Base-by-base conservation (phyloP, 2,329 filamentous ascomycete genomes). In the Emergomyces pasteurianus region DNA sequence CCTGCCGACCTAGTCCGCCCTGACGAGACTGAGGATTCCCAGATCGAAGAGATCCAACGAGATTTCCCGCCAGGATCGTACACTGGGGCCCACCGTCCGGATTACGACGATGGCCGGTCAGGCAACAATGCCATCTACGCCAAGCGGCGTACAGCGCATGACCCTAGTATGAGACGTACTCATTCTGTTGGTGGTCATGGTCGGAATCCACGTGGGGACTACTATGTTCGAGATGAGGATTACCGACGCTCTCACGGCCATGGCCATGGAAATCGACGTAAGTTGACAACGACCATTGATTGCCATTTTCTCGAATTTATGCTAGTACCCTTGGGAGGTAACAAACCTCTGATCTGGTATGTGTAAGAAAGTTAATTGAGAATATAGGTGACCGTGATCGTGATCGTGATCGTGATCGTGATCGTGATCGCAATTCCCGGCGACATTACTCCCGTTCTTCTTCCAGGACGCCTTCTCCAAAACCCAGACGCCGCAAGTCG, bases 1-100 rank as follows among this genome's bases (percentile, higher is more conserved):
- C 61, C 62, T 28, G 61, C 58, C 12, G 65, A 65, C 28, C 59
- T 68, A 21, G 50, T 68, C 59, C 67, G 68, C 62, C 68, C 65
- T 26, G 86, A 92, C 71, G 87, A 90, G 69, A 91, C 87, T 73
- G 86, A 86, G 53, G 77, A 87, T 31, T 86, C 86, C 2, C 38
- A 60, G 34, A 75, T 95, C 70, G 92, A 96, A 75, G 89, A 95
- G 75, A 85, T 95, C 63, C 84, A 85, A 65, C 86, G 90, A 66
- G 89, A 95, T 67, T 95, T 95, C 69, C 89, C 89, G 38, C 89
- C 90, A 7, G 87, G 86, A 6, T 58, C 60, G 5, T 65, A 64
- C 47, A 28, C 50, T 26, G 50, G 36, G 67, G 40, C 66, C 69
- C 53, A 69, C 71, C 9, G 69, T 70, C 52, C 71, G 71, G 56